Percentiles rank a stretch among this genome's conserved stretches.
phyloP scores from a whole-genome alignment of 192 early-diverging fungal species.

The Mortierella alpina region DNA sequence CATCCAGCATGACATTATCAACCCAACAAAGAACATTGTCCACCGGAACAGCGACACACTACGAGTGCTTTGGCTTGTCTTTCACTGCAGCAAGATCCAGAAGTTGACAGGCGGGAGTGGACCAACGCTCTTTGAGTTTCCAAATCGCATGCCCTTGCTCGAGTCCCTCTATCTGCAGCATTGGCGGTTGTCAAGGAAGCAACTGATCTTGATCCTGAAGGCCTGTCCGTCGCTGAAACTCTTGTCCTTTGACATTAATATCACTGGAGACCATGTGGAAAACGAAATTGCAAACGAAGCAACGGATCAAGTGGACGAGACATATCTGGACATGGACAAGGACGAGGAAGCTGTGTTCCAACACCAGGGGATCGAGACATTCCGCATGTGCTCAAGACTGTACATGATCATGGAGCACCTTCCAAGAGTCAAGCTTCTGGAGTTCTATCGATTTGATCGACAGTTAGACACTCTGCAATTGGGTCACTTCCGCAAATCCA shows the following conservation, averaged over 20 bases:
- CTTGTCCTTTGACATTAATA: conserved; percentile 11
- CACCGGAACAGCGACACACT: conserved; percentile 12
- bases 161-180: conserved; percentile 22
- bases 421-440: conserved; percentile 20
- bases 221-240: conserved; percentile 20
- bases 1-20: not conserved
- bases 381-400: conserved; percentile 35
- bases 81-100: conserved; percentile 6
- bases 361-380: conserved; percentile 16
- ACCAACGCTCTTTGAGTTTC: conserved; percentile 13
- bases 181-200: conserved; percentile 11
- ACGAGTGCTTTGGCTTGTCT: conserved; percentile 4
- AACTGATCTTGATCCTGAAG: conserved; percentile 16
- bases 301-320: not conserved
- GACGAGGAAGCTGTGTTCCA: conserved; percentile 8
- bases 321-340: not conserved
- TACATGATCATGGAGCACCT: conserved; percentile 20
- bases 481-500: conserved; percentile 13
- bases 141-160: not conserved
- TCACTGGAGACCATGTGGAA: not conserved
- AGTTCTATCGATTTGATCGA: conserved; percentile 37
- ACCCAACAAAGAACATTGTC: not conserved
- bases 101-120: conserved; percentile 1
- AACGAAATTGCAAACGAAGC: not conserved
- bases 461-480: not conserved